Percentiles rank a stretch among this genome's conserved stretches.
These are phyloP conservation scores for Phlegmacium glaucopus DNA, from an alignment of 768 basidiomycete genomes.

Conservation along the genomic window DNA sequence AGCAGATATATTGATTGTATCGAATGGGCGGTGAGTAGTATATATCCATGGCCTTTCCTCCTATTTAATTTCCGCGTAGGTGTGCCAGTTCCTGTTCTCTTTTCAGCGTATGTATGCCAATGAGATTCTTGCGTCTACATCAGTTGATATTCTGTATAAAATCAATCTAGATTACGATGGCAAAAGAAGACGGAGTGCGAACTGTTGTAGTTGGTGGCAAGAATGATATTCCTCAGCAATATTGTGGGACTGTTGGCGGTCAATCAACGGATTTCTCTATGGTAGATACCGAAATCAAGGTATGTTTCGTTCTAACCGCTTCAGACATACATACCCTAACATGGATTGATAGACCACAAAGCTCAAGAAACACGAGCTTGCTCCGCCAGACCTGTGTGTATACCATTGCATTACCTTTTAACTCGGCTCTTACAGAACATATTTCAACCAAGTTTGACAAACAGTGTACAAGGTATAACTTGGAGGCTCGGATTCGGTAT, in stretches of 20 bases:
- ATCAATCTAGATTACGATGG: slow-evolving; percentile 49
- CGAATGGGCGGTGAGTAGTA: slow-evolving; percentile 45
- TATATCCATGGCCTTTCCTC: background rate
- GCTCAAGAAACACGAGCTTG: slow-evolving; percentile 50
- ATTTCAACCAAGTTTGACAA: slow-evolving; percentile 35
- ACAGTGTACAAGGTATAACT: slow-evolving; percentile 59
- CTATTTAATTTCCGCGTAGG: slow-evolving; percentile 19
- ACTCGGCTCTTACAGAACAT: too few relatives aligned
- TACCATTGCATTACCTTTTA: background rate
- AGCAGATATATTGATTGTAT: slow-evolving; percentile 49
- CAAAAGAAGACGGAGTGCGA: slow-evolving; percentile 52
- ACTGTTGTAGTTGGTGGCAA: slow-evolving; percentile 59
- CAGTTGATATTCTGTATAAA: background rate
- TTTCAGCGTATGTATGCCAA: slow-evolving; percentile 35
- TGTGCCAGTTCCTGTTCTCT: slow-evolving; percentile 47
- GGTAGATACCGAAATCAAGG: slow-evolving; percentile 62
- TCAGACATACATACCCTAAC: background rate
- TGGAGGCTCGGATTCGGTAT: slow-evolving; percentile 64
- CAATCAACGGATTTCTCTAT: slow-evolving; percentile 55
- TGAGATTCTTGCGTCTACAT: slow-evolving; percentile 6
- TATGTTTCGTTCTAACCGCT: slow-evolving; percentile 10
- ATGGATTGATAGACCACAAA: slow-evolving; percentile 37
- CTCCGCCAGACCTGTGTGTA: slow-evolving; percentile 59
- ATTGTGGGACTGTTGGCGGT: slow-evolving; percentile 62
- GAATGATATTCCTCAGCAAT: slow-evolving; percentile 44